Evolutionary conservation across 83 land plant genomes (phyloP).

Genomic region (Larix sibirica): DNA sequence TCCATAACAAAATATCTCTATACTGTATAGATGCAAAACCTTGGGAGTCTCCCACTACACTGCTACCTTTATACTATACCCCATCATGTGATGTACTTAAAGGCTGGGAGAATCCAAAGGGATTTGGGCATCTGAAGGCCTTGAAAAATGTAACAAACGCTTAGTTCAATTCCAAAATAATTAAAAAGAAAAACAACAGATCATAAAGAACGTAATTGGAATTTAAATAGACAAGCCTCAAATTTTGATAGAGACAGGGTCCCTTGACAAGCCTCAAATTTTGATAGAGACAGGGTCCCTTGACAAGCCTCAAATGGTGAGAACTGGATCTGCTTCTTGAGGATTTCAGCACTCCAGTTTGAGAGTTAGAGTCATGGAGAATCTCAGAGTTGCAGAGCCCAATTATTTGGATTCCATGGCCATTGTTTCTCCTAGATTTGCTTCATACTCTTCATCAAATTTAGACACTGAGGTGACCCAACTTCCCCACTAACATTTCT

Average conservation of each 20-base stretch:
- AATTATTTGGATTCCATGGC: background rate
- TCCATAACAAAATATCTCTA: too few relatives aligned
- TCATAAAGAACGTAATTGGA: background rate
- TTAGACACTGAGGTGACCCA: conserved; percentile 13
- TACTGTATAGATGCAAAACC: too few relatives aligned
- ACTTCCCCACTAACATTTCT: background rate
- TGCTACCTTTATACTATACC: too few relatives aligned
- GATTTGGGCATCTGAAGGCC: too few relatives aligned
- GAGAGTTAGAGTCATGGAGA: conserved; percentile 17
- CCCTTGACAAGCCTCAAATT: conserved; percentile 1
- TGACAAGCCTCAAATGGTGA: background rate
- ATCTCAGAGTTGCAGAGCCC: conserved; percentile 6
- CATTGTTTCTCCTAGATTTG: conserved; percentile 7
- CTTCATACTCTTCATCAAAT: conserved; percentile 18
- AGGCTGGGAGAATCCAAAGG: too few relatives aligned
- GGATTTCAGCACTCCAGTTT: background rate
- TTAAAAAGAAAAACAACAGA: background rate
- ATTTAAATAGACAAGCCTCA: background rate
- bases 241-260: background rate
- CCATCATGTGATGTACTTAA: too few relatives aligned
- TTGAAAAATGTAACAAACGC: too few relatives aligned
- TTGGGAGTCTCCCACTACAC: too few relatives aligned
- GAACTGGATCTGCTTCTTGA: background rate
- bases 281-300: background rate
- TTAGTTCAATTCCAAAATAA: background rate